A percentile compares a stretch with the other conserved stretches of the same genome.
Evolutionary conservation across 116 monocot species (phyloP).

Genomic region (Trichopus zeylanicus): DNA sequence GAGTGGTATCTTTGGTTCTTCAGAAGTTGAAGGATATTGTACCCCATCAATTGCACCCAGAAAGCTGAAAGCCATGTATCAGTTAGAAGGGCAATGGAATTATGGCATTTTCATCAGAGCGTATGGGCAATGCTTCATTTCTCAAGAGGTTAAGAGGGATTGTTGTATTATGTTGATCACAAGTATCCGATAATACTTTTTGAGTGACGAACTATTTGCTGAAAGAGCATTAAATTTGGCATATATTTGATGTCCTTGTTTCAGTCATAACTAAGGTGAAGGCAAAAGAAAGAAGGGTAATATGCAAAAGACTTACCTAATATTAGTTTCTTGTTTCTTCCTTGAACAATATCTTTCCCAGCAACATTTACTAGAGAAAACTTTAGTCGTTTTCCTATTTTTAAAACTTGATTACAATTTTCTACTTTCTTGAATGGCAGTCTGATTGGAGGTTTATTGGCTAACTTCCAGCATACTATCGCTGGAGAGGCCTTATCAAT

Average conservation of each 20-base stretch:
- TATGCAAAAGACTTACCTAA: conserved; percentile 38
- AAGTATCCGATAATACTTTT: too few species aligned
- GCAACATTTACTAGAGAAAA: conserved; percentile 85
- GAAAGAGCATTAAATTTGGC: too few species aligned
- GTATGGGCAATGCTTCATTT: too few species aligned
- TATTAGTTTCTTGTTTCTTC: conserved; percentile 80
- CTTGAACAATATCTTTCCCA: conserved; percentile 88
- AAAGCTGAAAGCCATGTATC: conserved; percentile 35
- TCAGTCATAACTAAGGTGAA: not conserved
- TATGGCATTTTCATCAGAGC: not conserved
- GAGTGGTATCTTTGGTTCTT: conserved; percentile 74
- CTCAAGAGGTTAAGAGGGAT: too few species aligned
- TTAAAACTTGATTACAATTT: conserved; percentile 80
- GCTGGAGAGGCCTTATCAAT: conserved; percentile 69
- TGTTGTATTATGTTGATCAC: too few species aligned
- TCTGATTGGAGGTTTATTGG: conserved; percentile 75
- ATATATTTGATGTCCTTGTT: too few species aligned
- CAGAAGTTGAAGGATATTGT: conserved; percentile 82
- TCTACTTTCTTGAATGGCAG: conserved; percentile 87
- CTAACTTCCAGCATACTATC: conserved; percentile 66
- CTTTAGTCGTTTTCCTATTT: conserved; percentile 66
- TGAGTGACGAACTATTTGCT: too few species aligned
- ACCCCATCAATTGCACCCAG: conserved; percentile 92
- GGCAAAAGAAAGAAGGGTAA: not conserved
- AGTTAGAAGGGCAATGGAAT: not conserved